A percentile compares a stretch with the other conserved stretches of the same genome.
These are phyloP conservation scores for Acanthamoeba sp. DNA, from an alignment of 208 protist genomes.

Conservation along the genomic window DNA sequence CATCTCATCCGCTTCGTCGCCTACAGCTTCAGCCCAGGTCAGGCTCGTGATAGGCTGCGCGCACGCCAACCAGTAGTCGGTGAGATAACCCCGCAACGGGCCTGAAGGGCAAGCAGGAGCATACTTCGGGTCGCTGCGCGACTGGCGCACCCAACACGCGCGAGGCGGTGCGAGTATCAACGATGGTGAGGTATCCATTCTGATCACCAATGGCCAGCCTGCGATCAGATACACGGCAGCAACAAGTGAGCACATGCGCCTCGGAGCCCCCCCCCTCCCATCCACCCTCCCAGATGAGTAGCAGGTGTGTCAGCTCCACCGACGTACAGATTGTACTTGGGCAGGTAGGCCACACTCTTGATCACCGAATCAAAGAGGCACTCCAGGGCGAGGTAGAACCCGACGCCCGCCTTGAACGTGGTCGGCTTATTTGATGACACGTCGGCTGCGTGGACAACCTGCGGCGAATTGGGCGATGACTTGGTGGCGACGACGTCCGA, in stretches of 20 bases:
- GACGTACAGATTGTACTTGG: slow-evolving; percentile 51
- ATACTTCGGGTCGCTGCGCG: background rate
- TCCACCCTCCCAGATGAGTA: no score
- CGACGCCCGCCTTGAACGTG: background rate
- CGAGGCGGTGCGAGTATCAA: slow-evolving; percentile 30
- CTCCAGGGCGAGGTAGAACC: slow-evolving; percentile 23
- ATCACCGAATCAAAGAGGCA: slow-evolving; percentile 32
- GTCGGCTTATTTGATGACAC: background rate
- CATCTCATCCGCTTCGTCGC: slow-evolving; percentile 18
- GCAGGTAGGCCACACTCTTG: slow-evolving; percentile 38
- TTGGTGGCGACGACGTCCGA: background rate
- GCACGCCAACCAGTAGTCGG: no score
- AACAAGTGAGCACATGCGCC: background rate
- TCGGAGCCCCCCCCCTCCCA: no score
- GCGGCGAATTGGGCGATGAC: background rate
- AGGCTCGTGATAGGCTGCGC: slow-evolving; percentile 12
- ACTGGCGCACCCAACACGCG: slow-evolving; percentile 10
- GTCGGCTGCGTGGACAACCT: background rate
- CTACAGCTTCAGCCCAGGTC: slow-evolving; percentile 22
- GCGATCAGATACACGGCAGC: background rate
- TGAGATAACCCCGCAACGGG: no score
- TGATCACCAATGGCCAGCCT: slow-evolving; percentile 55
- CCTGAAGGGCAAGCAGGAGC: no score
- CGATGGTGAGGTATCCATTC: slow-evolving; percentile 24
- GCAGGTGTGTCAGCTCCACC: background rate